Percentiles rank a stretch among this genome's conserved stretches.
Conservation (phyloP, 1,139 yeast genomes). For the Yamadazyma buinensis region DNA sequence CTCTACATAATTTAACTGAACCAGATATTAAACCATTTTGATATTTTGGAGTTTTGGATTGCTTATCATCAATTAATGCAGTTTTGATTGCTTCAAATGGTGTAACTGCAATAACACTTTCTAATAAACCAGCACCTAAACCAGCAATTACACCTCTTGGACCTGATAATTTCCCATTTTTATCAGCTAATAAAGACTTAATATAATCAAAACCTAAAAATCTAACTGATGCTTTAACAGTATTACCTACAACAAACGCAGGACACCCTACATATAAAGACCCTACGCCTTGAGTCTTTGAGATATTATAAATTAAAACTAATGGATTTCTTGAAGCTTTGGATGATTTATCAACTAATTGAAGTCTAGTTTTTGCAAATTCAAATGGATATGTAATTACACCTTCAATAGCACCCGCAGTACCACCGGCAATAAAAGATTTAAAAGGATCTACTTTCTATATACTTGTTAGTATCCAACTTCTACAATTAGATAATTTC, state of each 20-base stretch:
- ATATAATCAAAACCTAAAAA: conserved; percentile 90
- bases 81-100: conserved; percentile 97
- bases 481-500: no score
- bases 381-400: conserved; percentile 91
- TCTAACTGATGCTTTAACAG: conserved; percentile 91
- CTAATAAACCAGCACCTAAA: conserved; percentile 91
- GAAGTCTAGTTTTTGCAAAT: conserved; percentile 92
- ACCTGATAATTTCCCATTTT: conserved; percentile 82
- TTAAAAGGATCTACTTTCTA: conserved; percentile 52
- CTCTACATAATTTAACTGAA: conserved; percentile 59
- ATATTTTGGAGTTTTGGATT: conserved; percentile 69
- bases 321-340: conserved; percentile 78
- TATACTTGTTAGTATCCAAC: conserved; percentile 3
- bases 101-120: conserved; percentile 89
- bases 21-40: conserved; percentile 65
- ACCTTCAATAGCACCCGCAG: conserved; percentile 94
- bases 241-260: conserved; percentile 92
- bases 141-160: conserved; percentile 94
- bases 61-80: conserved; percentile 90
- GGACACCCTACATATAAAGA: conserved; percentile 96
- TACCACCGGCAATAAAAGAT: conserved; percentile 89
- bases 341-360: conserved; percentile 68
- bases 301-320: conserved; percentile 69
- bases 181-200: conserved; percentile 72
- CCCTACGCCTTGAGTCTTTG: conserved; percentile 72